Percentiles rank a stretch among this genome's conserved stretches.
These are phyloP conservation scores for Acmispon strigosus DNA, from an alignment of 306 rosid genomes.

Conservation along the genomic window DNA sequence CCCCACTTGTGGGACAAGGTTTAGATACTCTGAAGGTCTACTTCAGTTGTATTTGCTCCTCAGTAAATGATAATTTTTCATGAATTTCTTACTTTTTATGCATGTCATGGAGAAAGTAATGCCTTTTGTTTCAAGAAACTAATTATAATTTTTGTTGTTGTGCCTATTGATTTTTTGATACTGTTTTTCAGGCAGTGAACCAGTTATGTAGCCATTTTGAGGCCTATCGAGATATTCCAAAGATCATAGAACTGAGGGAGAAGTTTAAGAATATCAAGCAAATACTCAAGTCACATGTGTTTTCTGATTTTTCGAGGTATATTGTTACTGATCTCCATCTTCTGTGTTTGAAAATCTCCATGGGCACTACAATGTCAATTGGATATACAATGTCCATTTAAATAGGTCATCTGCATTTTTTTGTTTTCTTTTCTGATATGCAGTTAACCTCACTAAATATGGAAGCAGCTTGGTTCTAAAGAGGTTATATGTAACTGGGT, in stretches of 20 bases:
- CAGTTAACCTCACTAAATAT: background rate
- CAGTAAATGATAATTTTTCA: slow-evolving; percentile 1
- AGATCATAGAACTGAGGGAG: slow-evolving; percentile 97
- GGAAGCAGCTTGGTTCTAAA: background rate
- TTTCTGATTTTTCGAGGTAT: slow-evolving; percentile 95
- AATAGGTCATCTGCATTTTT: background rate
- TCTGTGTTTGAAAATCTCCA: slow-evolving; percentile 16
- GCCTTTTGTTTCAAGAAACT: slow-evolving; percentile 13
- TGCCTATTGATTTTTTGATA: slow-evolving; percentile 3
- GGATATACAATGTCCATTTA: background rate
- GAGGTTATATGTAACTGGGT: slow-evolving; percentile 26
- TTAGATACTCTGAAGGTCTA: background rate
- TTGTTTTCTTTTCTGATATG: background rate
- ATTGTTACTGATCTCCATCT: slow-evolving; percentile 14
- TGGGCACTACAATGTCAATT: background rate
- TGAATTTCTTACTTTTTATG: background rate
- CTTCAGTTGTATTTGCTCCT: slow-evolving; percentile 5
- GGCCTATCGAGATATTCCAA: slow-evolving; percentile 93
- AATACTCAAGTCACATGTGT: slow-evolving; percentile 95
- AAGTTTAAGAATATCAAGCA: slow-evolving; percentile 97
- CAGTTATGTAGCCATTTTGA: slow-evolving; percentile 97
- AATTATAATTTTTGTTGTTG: slow-evolving; percentile 6
- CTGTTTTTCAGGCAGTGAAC: slow-evolving; percentile 82
- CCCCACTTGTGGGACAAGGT: background rate
- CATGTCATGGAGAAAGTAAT: background rate